Base-by-base conservation (phyloP, 2,329 filamentous ascomycete species). In the Erysiphe neolycopersici region DNA sequence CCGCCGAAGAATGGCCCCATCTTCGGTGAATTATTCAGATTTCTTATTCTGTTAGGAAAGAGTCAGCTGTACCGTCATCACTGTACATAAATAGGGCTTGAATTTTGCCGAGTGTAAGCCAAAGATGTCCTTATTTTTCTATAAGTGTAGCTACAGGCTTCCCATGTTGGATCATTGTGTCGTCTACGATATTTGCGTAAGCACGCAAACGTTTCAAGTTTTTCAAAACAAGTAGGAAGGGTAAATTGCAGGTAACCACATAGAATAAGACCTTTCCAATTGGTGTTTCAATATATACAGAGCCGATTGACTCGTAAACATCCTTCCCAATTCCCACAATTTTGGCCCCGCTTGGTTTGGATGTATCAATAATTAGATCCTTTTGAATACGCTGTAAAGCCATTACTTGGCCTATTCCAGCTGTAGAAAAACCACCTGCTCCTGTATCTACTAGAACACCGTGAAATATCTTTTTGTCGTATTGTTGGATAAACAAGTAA, bases 241-340 rank as follows among this genome's bases (percentile, higher is more conserved):
- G 39, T 30, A 30, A n/a, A 14, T 8, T 16, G 11, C 29, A 41
- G 14, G 14, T 9, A 16, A 41, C 19, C 13, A 41, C 39, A 31
- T 41, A 13, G 14, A 41, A 41, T 4, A 13, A 16, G 2, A 30
- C 17, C 12, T 12, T 41, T 6, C 29, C 39, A 16, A 32, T 30
- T 3, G 39, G 26, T 22, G 22, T 41, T 30, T 41, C 16, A 31
- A 32, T 16, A 12, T 30, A 6, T 9, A 41, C 29, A 13, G 39
- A 19, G 13, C 29, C 39, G 17, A 41, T 41, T 41, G 16, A 32
- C 16, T 26, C 17, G n/a, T 11, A 17, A 17, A 41, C 22, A 17
- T n/a, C 38, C 38, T 14, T 41, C 26, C 38, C 38, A 41, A 41
- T 41, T 41, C 38, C 38, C 17, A 19, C 30, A 41, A 41, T 41